Evolutionary conservation across 2,329 filamentous ascomycete species (phyloP).

Genomic region (Dactylellina drechsleri): DNA sequence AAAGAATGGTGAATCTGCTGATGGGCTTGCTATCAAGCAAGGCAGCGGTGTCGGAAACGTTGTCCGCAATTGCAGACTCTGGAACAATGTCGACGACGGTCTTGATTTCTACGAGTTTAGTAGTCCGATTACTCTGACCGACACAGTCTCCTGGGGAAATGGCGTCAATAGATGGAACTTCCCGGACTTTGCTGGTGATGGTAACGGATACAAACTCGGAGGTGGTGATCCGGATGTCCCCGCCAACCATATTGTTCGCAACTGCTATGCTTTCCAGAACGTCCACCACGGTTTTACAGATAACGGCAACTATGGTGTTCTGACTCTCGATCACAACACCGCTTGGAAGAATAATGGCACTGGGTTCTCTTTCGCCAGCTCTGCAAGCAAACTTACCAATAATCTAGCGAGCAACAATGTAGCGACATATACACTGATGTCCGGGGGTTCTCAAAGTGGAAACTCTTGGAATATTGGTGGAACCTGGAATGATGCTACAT

Average conservation of each 20-base stretch:
- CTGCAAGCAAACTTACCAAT: slow-evolving; percentile 61
- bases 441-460: slow-evolving; percentile 59
- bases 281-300: slow-evolving; percentile 65
- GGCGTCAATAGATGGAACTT: slow-evolving; percentile 65
- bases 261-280: slow-evolving; percentile 65
- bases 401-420: slow-evolving; percentile 63
- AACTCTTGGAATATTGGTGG: slow-evolving; percentile 64
- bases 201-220: slow-evolving; percentile 66
- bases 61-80: slow-evolving; percentile 64
- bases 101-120: slow-evolving; percentile 64
- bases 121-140: slow-evolving; percentile 63
- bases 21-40: slow-evolving; percentile 66
- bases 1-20: slow-evolving; percentile 67
- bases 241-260: slow-evolving; percentile 64
- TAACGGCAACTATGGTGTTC: slow-evolving; percentile 63
- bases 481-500: slow-evolving; percentile 62
- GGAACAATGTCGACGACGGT: slow-evolving; percentile 67
- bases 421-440: slow-evolving; percentile 58
- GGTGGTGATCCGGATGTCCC: slow-evolving; percentile 61
- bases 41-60: slow-evolving; percentile 65
- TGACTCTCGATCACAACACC: slow-evolving; percentile 63
- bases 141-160: slow-evolving; percentile 65
- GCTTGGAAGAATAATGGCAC: slow-evolving; percentile 65
- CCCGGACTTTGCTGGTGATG: slow-evolving; percentile 63
- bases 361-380: slow-evolving; percentile 62